Conservation (phyloP, 345 rosid species). For the Eucalyptus sp. region DNA sequence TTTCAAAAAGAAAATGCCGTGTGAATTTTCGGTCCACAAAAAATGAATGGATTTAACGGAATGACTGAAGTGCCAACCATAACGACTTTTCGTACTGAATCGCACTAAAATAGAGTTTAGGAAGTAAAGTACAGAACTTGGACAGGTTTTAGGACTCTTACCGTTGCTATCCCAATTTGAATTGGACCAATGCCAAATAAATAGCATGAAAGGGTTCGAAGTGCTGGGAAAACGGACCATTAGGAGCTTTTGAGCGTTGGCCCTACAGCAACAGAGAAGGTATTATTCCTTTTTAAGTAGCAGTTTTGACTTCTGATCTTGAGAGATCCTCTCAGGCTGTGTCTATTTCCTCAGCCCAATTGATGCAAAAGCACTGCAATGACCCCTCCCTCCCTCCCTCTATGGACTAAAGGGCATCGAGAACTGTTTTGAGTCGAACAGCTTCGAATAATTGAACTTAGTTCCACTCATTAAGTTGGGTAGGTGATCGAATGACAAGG, state of each 20-base stretch:
- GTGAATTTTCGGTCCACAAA: neutral
- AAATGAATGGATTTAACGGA: neutral
- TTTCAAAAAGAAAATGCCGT: neutral
- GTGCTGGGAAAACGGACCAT: neutral
- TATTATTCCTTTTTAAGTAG: neutral
- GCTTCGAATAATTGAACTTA: too few relatives aligned
- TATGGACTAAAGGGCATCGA: too few relatives aligned
- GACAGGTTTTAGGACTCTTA: neutral
- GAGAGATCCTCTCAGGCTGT: neutral
- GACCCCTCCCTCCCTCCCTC: neutral
- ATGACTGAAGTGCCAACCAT: neutral
- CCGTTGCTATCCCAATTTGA: neutral
- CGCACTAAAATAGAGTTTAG: neutral
- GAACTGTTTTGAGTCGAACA: too few relatives aligned
- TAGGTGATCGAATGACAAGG: too few relatives aligned
- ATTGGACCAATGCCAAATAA: neutral
- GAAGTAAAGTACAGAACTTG: neutral
- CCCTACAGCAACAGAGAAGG: neutral
- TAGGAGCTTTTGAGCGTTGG: neutral
- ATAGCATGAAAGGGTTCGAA: neutral
- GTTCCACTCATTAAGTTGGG: too few relatives aligned
- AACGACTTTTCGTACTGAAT: neutral
- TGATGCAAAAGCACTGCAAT: neutral
- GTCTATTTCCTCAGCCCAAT: neutral
- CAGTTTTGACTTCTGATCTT: neutral